Percentiles rank a stretch among this genome's conserved stretches.
These are phyloP conservation scores for Boletus eberwhitei DNA, from an alignment of 768 basidiomycete species.

Conservation along the genomic window DNA sequence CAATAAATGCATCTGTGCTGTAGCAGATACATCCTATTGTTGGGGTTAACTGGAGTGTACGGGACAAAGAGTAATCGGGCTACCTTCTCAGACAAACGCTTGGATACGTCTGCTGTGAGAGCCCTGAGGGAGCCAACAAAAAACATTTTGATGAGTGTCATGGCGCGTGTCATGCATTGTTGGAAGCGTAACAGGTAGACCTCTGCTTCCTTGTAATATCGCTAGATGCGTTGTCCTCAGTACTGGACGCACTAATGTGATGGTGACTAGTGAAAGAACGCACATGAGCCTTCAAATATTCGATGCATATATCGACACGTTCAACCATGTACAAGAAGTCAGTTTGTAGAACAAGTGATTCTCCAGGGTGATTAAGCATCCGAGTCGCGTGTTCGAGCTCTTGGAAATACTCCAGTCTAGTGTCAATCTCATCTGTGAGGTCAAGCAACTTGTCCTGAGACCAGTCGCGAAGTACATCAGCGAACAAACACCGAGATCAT, in stretches of 20 bases:
- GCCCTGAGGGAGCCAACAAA: constrained; percentile 84
- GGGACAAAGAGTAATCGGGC: not conserved
- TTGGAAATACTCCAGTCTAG: constrained; percentile 87
- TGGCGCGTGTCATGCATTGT: constrained; percentile 96
- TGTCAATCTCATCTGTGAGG: constrained; percentile 78
- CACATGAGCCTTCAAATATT: constrained; percentile 84
- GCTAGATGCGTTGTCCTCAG: constrained; percentile 41
- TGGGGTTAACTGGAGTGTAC: not conserved
- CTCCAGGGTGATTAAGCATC: constrained; percentile 92
- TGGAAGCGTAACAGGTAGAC: constrained; percentile 95
- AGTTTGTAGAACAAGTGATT: constrained; percentile 82
- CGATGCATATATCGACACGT: constrained; percentile 90
- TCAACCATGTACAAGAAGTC: constrained; percentile 98
- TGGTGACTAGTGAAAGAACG: constrained; percentile 27
- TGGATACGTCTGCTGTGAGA: constrained; percentile 73
- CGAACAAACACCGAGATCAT: not conserved
- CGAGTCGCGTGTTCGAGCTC: constrained; percentile 91
- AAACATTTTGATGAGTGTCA: constrained; percentile 98
- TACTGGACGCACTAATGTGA: not conserved
- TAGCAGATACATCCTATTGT: constrained; percentile 67
- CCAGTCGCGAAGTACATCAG: constrained; percentile 1
- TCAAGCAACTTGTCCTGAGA: constrained; percentile 70
- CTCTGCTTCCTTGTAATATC: constrained; percentile 89
- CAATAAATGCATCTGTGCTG: constrained; percentile 79
- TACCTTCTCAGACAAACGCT: constrained; percentile 74